Base-by-base conservation (phyloP, 768 basidiomycete genomes). In the Mycena metata region DNA sequence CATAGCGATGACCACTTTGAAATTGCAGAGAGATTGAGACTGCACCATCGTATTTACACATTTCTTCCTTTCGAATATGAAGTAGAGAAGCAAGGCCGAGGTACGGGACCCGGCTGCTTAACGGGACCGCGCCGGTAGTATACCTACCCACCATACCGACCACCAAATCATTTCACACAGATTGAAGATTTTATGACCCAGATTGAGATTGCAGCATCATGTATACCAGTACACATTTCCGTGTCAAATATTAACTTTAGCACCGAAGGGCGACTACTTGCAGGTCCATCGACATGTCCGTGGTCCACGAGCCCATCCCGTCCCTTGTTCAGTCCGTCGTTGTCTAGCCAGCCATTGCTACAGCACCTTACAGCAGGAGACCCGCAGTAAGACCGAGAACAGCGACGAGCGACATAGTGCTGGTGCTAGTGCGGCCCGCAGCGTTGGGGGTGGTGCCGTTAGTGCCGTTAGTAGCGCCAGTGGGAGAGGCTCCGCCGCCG, bases 171-270 rank as follows among this genome's bases (percentile, higher is more conserved):
- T 10, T 39, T 39, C 35, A 8, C 35, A 54, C 5, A 36, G 36
- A 21, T 3, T 6, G 6, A 35, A 43, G 46, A 52, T 16, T 39
- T 39, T 39, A 39, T 41, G 70, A 61, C 59, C 69, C 58, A 61
- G 64, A 60, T 33, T 16, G 45, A 70, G 52, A 65, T 66, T 62
- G 69, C 69, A 66, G 69, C 69, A 66, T 71, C 54, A 69, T 68
- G 67, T 72, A 69, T 64, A 72, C 70, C 70, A 71, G 70, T 71
- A 72, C 67, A 72, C 39, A 39, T 39, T 66, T 72, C 70, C 70
- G 49, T 63, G 69, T 50, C 58, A 51, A 64, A 47, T 47, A 64
- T 67, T 51, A 64, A 71, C 59, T 60, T 52, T 47, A 62, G 60
- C 60, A 54, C 66, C 58, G 52, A 39, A 42, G n/a, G 36, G 36